Evolutionary conservation across 345 rosid genomes (phyloP).

Genomic region (Moricandia arvensis): DNA sequence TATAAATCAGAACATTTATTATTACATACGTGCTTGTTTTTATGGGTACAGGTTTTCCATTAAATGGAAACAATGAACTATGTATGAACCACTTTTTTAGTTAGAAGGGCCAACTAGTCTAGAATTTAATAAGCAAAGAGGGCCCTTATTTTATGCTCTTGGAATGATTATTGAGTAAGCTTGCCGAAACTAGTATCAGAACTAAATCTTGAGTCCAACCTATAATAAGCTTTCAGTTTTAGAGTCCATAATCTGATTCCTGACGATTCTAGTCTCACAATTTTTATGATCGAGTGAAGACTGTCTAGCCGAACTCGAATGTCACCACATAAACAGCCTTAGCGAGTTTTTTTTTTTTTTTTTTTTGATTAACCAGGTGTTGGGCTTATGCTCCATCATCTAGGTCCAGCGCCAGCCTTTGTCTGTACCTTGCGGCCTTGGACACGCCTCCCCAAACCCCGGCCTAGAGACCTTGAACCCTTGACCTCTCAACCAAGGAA

Average conservation of each 20-base stretch:
- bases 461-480: no score
- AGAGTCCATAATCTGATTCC: not conserved
- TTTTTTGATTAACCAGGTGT: no score
- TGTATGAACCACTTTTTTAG: not conserved
- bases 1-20: not conserved
- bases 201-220: not conserved
- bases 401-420: no score
- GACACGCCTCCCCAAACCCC: no score
- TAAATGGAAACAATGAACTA: not conserved
- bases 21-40: conserved; percentile 1
- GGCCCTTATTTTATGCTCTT: not conserved
- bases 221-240: not conserved
- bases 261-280: not conserved
- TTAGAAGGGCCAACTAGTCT: not conserved
- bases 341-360: no score
- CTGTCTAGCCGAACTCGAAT: not conserved
- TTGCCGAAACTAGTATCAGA: not conserved
- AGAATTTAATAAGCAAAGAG: not conserved
- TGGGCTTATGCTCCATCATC: no score
- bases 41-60: not conserved
- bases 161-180: not conserved
- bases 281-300: not conserved
- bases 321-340: not conserved
- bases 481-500: no score
- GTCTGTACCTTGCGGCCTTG: no score